These are phyloP conservation scores for Verbascum thapsus DNA, from an alignment of 257 asterid species.

Conservation along the genomic window DNA sequence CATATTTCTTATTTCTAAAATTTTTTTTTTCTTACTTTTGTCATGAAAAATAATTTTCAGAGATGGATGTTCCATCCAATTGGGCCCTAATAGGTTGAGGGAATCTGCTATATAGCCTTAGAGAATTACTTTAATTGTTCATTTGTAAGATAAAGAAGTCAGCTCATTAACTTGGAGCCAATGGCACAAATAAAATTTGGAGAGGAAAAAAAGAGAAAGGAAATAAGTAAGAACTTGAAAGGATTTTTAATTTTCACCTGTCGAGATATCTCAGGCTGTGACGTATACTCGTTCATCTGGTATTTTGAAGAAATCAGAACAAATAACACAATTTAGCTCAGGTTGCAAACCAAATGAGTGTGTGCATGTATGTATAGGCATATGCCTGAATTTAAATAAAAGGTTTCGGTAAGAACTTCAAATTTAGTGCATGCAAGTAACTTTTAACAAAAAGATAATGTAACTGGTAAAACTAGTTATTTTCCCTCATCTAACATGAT, in stretches of 20 bases:
- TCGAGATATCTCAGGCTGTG: constrained; percentile 75
- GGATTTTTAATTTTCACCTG: constrained; percentile 58
- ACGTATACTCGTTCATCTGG: constrained; percentile 73
- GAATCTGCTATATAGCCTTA: background rate
- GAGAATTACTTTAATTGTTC: background rate
- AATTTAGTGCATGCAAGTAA: constrained; percentile 3
- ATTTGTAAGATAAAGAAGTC: constrained; percentile 8
- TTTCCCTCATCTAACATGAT: background rate
- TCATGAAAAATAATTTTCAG: too few species aligned
- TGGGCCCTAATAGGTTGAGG: too few species aligned
- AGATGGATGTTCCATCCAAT: constrained; percentile 8
- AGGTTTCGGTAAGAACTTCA: constrained; percentile 11
- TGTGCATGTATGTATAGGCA: background rate
- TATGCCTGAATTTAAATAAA: constrained; percentile 15
- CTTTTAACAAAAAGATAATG: background rate
- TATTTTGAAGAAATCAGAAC: constrained; percentile 23
- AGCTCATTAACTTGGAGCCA: background rate
- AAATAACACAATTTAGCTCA: constrained; percentile 23
- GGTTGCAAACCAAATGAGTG: constrained; percentile 4
- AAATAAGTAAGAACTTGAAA: constrained; percentile 18
- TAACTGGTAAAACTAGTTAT: constrained; percentile 1
- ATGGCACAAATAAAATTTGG: constrained; percentile 19
- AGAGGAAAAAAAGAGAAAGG: constrained; percentile 9
- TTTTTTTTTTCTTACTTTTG: too few species aligned
- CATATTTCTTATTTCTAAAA: too few species aligned